Conservation (phyloP, 2,329 filamentous ascomycete species). For the Beauveria sp. region DNA sequence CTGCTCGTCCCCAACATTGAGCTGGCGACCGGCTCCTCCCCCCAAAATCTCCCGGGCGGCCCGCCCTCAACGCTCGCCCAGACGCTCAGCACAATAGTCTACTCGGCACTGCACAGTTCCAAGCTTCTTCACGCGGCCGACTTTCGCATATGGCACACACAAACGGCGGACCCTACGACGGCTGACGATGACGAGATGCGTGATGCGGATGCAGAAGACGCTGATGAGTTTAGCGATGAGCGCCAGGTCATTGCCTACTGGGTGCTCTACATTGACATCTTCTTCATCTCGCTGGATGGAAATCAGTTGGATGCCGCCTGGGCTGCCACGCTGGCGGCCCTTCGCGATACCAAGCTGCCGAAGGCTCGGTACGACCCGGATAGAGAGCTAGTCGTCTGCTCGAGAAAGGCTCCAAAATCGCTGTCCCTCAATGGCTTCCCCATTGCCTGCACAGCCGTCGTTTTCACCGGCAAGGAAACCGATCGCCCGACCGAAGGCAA, state of each 20-base stretch:
- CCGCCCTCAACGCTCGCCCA: constrained; percentile 76
- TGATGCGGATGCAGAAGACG: constrained; percentile 33
- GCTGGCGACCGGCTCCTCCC: constrained; percentile 81
- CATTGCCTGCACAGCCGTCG: constrained; percentile 67
- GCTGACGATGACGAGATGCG: constrained; percentile 34
- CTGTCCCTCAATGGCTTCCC: constrained; percentile 61
- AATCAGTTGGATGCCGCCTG: constrained; percentile 89
- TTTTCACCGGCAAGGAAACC: constrained; percentile 62
- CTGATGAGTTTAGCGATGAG: constrained; percentile 22
- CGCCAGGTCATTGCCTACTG: constrained; percentile 74
- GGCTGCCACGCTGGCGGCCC: constrained; percentile 73
- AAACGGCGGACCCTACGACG: constrained; percentile 38
- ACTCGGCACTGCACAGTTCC: constrained; percentile 66
- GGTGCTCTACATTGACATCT: constrained; percentile 90
- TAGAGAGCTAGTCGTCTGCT: constrained; percentile 70
- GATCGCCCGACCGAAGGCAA: constrained; percentile 36
- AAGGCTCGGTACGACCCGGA: constrained; percentile 78
- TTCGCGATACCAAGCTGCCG: constrained; percentile 71
- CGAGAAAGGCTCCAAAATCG: constrained; percentile 43
- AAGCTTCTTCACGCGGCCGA: constrained; percentile 58
- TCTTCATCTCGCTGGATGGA: constrained; percentile 88
- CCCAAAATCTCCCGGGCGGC: constrained; percentile 74
- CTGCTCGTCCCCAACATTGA: constrained; percentile 92
- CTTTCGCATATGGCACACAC: constrained; percentile 64
- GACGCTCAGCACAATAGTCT: constrained; percentile 72